A percentile compares a stretch with the other conserved stretches of the same genome.
phyloP scores from a whole-genome alignment of 306 rosid species.

The Luffa acutangula region DNA sequence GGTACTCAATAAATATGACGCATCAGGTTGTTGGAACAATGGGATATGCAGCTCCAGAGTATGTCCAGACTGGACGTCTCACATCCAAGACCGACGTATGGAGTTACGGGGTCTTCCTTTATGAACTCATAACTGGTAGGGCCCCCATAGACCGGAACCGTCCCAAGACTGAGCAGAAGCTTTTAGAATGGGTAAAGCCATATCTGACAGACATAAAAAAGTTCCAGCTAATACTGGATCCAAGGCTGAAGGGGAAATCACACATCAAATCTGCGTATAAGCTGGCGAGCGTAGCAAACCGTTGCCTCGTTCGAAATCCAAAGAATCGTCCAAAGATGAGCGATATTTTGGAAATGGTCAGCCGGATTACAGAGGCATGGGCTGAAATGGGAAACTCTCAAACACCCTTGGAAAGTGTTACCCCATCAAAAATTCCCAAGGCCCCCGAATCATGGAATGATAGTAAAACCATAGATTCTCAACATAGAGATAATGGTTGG shows the following conservation, averaged over 20 bases:
- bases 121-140: constrained; percentile 92
- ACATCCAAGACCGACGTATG: constrained; percentile 84
- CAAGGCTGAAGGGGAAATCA: constrained; percentile 73
- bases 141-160: constrained; percentile 77
- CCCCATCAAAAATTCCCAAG: constrained; percentile 27
- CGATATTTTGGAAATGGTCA: constrained; percentile 71
- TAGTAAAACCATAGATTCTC: constrained; percentile 26
- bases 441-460: constrained; percentile 28
- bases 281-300: constrained; percentile 68
- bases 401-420: constrained; percentile 30
- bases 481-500: constrained; percentile 45
- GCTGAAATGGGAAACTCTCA: constrained; percentile 24
- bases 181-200: constrained; percentile 91
- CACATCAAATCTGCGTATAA: constrained; percentile 52
- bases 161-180: constrained; percentile 91
- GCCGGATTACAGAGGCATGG: constrained; percentile 34
- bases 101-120: constrained; percentile 93
- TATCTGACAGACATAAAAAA: constrained; percentile 62
- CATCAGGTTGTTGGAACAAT: constrained; percentile 83
- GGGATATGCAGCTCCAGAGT: constrained; percentile 99
- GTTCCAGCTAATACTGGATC: constrained; percentile 73
- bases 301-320: constrained; percentile 65
- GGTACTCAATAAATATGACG: neutral
- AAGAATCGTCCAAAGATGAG: constrained; percentile 97
- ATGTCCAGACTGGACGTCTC: constrained; percentile 80